Evolutionary conservation across 2,329 filamentous ascomycete genomes (phyloP), one percentile per base, ranked within the genome.

Genomic region (Beauveria rudraprayagi): DNA sequence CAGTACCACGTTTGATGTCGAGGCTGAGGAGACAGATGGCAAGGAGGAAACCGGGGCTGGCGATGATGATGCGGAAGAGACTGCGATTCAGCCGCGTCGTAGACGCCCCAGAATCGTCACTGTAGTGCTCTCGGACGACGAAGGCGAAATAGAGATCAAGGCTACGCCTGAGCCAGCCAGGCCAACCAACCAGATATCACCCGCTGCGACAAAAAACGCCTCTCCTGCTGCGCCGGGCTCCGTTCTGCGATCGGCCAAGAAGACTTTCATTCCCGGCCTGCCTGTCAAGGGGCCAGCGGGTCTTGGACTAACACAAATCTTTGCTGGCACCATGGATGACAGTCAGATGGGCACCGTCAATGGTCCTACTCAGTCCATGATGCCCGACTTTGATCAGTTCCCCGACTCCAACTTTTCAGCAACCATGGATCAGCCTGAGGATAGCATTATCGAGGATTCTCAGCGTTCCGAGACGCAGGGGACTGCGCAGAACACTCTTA

Each of bases 301-400:
- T 3, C 76, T 96, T 47, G 89, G 91, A 10, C 80, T 96, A 50
- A 95, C 91, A 0, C 92, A 96, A 68, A 93, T 94, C 64, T 97
- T 96, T 70, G 90, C 89, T 5, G 91, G 91, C 14, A 96, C 92
- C 1, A 89, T 97, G 85, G 91, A 90, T 53, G 85, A 78, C 71
- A 84, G 80, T 66, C 81, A 84, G 66, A 65, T 68, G 61, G 67
- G 67, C 66, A 60, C 66, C 19, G 61, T 61, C 34, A 62, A 64
- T n/a, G 71, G 67, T 9, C 73, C 73, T 41, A 75, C 73, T 1
- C 73, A 80, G 19, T 80, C 79, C 7, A 73, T 78, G 62, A 82
- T 85, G 71, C 85, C 87, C 3, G 81, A 80, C 44, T 78, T 87
- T 34, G 78, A 82, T 41, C 74, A 75, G 60, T 80, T 85, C 59